Base-by-base conservation (phyloP, 192 early-diverging fungal genomes). In the Oehlia diaphana region DNA sequence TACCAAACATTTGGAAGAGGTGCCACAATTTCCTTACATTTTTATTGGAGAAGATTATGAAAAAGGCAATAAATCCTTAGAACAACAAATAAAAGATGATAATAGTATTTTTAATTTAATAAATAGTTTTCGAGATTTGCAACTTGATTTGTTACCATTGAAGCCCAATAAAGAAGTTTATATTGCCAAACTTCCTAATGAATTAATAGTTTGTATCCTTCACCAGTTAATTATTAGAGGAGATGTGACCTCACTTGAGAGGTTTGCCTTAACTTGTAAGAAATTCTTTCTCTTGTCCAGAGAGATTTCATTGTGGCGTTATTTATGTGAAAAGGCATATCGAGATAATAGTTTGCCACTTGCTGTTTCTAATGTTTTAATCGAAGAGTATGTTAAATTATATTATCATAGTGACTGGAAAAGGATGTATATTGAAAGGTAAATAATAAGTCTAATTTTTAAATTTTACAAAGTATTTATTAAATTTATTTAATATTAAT, bases 361-460 rank as follows among this genome's bases (percentile, higher is more conserved):
- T 19, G 16, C 13, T 33, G 31, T 14, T 21, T 78, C 76, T 7
- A 78, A 44, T 68, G 10, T 19, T 31, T 35, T 23, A 47, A 19
- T 74, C 14, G 78, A 83, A 61, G 47, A 63, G 23, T 39, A 68
- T n/a, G 33, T 83, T 23, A 71, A 84, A 39, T 50, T 75, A 14
- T 67, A 72, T 63, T 86, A 83, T 16, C 62, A 76, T 47, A 81
- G 79, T 33, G 58, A 82, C 44, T 86, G 85, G 86, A 69, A 75
- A 61, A 50, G 42, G 10, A 83, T 87, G 83, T 84, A 86, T 79
- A 86, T 86, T 63, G 81, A 86, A 47, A 78, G 76, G 76, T 68
- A 49, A 66, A 28, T 37, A 47, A 44, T n/a, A 21, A 6, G 16
- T 5, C 2, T 62, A 37, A 42, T 47, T 72, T 0, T 8, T 72